Evolutionary conservation across 139 green algal genomes (phyloP), one percentile per base, ranked within the genome.

Genomic region (Mychonastes homosphaera): DNA sequence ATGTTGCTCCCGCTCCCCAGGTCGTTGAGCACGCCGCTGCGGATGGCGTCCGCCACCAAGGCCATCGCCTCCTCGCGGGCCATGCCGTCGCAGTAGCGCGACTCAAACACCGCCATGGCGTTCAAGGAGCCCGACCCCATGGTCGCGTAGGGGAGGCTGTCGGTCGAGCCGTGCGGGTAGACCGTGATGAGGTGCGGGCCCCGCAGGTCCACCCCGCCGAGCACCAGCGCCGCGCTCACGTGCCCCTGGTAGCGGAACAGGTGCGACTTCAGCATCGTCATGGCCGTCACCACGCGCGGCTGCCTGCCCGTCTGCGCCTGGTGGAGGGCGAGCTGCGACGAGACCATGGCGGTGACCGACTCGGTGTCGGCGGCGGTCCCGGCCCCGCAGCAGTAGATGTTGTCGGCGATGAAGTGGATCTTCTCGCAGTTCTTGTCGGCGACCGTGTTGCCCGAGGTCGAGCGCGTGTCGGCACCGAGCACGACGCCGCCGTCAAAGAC

Each of bases 371-470:
- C 93, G 18, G 93, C 91, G 32, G 91, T 98, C 27, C 93, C 93
- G 6, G 93, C 91, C 30, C 93, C 93, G 54, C 92, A 97, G 66
- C 91, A 97, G 72, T 95, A 96, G 54, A 99, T 97, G 70, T 99
- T 99, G 54, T 87, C 81, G 2, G 93, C 83, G 34, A 99, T 95
- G 71, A 84, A 97, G 59, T 98, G 91, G 45, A 99, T 98, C 76
- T 99, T 99, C 62, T 94, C 84, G 74, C 91, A 98, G 71, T 99
- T 98, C 64, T 99, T 99, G 75, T 99, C 93, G 16, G 86, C 87
- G n/a, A 99, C 91, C 8, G 91, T 96, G 16, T 74, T 79, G 12
- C 89, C 93, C 16, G 87, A 75, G 0, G 93, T 99, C 3, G 93
- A 96, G 6, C 93, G 76, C 3, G 93, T 99, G 67, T 99, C 93